Percentiles rank a stretch among this genome's conserved stretches.
Evolutionary conservation across 805 yeast species (phyloP).

Genomic region (Ogataea nitratoaversa): DNA sequence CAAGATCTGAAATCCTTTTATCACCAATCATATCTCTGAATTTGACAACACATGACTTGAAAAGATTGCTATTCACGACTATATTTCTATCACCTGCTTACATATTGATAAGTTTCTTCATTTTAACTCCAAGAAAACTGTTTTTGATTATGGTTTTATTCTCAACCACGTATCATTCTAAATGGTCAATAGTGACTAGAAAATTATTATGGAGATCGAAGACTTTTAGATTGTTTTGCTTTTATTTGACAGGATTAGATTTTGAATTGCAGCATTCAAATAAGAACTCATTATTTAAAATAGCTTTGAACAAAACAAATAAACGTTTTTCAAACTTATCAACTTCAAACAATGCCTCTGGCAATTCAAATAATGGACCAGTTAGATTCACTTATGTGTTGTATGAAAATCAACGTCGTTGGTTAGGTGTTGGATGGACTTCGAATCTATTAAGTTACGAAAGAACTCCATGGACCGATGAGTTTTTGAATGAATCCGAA

Average conservation of each 20-base stretch:
- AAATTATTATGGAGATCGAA: constrained; percentile 81
- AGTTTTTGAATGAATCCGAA: constrained; percentile 80
- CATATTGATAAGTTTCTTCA: constrained; percentile 59
- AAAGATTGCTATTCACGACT: constrained; percentile 77
- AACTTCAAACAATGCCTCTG: constrained; percentile 14
- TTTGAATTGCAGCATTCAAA: constrained; percentile 38
- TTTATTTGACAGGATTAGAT: constrained; percentile 85
- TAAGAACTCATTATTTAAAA: constrained; percentile 42
- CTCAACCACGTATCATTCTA: constrained; percentile 78
- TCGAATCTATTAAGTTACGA: constrained; percentile 86
- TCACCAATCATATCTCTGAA: constrained; percentile 74
- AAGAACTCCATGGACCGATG: constrained; percentile 97
- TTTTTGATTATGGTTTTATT: constrained; percentile 56
- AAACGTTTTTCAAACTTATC: too few species aligned
- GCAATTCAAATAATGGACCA: constrained; percentile 28
- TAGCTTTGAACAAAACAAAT: constrained; percentile 52
- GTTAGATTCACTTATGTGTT: constrained; percentile 87
- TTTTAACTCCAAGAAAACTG: constrained; percentile 68
- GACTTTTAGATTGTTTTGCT: constrained; percentile 62
- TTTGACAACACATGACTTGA: constrained; percentile 74
- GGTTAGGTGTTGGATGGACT: constrained; percentile 99
- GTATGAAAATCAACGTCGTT: constrained; percentile 91
- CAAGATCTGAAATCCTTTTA: constrained; percentile 71
- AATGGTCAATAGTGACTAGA: constrained; percentile 80
- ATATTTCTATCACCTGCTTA: constrained; percentile 83